Conservation (phyloP, 1,284 basidiomycete species). For the Sanghuangporus baumii region DNA sequence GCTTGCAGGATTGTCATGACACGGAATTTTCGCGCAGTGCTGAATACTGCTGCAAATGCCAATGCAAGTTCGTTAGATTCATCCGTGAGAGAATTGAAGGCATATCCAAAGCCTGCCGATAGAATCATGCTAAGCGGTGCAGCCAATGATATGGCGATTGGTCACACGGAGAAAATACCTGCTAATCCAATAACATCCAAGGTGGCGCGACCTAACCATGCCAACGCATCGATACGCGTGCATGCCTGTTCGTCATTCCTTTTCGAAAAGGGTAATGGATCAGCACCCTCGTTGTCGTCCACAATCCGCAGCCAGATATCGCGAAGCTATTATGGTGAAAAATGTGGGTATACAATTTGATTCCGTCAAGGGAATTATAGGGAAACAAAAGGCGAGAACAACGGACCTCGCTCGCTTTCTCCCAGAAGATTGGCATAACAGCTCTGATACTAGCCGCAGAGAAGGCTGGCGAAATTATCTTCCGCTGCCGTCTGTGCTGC, state of each 20-base stretch:
- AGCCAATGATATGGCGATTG: not conserved
- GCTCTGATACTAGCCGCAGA: conserved; percentile 47
- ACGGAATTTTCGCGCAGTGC: conserved; percentile 43
- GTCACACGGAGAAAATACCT: conserved; percentile 30
- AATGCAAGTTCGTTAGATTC: conserved; percentile 47
- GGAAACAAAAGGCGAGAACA: conserved; percentile 6
- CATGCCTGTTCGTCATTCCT: not conserved
- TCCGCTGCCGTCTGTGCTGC: conserved; percentile 34
- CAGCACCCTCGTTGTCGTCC: conserved; percentile 7
- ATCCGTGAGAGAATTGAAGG: conserved; percentile 46
- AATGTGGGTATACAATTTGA: not conserved
- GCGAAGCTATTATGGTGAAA: conserved; percentile 32
- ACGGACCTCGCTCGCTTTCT: conserved; percentile 52
- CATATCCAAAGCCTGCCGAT: conserved; percentile 52
- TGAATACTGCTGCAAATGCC: conserved; percentile 51
- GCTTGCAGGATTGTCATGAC: conserved; percentile 52
- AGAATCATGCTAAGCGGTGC: conserved; percentile 1
- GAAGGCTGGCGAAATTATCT: conserved; percentile 53
- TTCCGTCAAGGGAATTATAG: not conserved
- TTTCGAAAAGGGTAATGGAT: not conserved
- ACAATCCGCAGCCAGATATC: conserved; percentile 39
- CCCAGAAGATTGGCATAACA: conserved; percentile 57
- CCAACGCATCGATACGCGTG: conserved; percentile 47
- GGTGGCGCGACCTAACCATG: conserved; percentile 58
- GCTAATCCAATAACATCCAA: conserved; percentile 71